A percentile compares a stretch with the other conserved stretches of the same genome.
These are phyloP conservation scores for Botrytis medusae DNA, from an alignment of 2,329 filamentous ascomycete species.

Conservation along the genomic window DNA sequence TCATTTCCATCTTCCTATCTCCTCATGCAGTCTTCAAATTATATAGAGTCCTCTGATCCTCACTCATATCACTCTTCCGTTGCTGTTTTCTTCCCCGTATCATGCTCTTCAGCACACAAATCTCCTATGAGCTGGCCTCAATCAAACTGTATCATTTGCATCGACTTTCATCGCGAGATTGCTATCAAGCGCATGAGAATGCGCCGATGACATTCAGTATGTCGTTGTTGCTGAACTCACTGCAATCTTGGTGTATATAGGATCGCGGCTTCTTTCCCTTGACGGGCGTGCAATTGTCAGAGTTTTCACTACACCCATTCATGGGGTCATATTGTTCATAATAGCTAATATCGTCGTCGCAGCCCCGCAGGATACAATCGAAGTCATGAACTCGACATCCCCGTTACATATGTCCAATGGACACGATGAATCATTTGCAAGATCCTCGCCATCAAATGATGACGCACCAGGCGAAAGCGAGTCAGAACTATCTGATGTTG, in stretches of 20 bases:
- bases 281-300: slow-evolving; percentile 26
- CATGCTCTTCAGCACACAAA: slow-evolving; percentile 22
- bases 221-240: slow-evolving; percentile 20
- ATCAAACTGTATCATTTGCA: slow-evolving; percentile 32
- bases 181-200: slow-evolving; percentile 33
- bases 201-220: slow-evolving; percentile 35
- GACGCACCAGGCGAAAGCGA: slow-evolving; percentile 60
- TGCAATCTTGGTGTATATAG: slow-evolving; percentile 26
- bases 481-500: slow-evolving; percentile 73
- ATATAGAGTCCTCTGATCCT: slow-evolving; percentile 17
- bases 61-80: slow-evolving; percentile 12
- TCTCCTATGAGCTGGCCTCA: slow-evolving; percentile 28
- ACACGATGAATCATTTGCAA: slow-evolving; percentile 56
- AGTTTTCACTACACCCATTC: slow-evolving; percentile 28
- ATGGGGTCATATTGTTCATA: slow-evolving; percentile 27
- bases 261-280: slow-evolving; percentile 34
- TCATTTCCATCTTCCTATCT: slow-evolving; percentile 28
- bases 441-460: slow-evolving; percentile 43
- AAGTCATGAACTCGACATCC: slow-evolving; percentile 62
- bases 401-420: slow-evolving; percentile 67
- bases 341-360: slow-evolving; percentile 51
- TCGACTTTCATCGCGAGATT: slow-evolving; percentile 33
- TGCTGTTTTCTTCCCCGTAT: slow-evolving; percentile 2
- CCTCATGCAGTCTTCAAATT: slow-evolving; percentile 23
- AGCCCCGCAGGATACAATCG: slow-evolving; percentile 58